These are phyloP conservation scores for Collybia nuda DNA, from an alignment of 768 basidiomycete genomes.

Conservation along the genomic window DNA sequence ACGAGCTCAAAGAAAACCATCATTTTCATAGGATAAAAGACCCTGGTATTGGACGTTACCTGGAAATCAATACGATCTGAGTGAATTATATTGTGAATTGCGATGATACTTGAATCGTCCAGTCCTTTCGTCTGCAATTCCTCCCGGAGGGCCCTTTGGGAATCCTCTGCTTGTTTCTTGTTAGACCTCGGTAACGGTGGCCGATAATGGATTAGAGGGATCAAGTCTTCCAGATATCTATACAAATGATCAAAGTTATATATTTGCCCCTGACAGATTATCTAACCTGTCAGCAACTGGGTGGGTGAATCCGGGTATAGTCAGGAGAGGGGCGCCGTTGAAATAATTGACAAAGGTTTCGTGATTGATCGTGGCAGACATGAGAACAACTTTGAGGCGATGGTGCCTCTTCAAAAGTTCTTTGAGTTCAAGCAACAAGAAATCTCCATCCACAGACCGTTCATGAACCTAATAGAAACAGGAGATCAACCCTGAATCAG, in stretches of 20 bases:
- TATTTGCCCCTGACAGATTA: background rate
- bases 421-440: constrained; percentile 81
- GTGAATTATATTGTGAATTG: constrained; percentile 60
- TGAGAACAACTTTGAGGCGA: constrained; percentile 77
- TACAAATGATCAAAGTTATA: background rate
- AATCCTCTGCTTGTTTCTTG: constrained; percentile 44
- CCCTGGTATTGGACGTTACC: constrained; percentile 31
- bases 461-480: constrained; percentile 75
- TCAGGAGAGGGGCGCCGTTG: constrained; percentile 72
- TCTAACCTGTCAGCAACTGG: constrained; percentile 74
- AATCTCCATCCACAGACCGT: constrained; percentile 87
- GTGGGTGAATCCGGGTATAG: constrained; percentile 81
- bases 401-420: constrained; percentile 66
- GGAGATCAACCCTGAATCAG: background rate
- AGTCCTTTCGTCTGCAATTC: constrained; percentile 54
- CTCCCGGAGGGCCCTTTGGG: constrained; percentile 44
- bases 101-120: constrained; percentile 43
- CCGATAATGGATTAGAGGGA: constrained; percentile 56
- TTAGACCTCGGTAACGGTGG: constrained; percentile 32
- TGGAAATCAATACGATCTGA: constrained; percentile 74
- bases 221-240: constrained; percentile 83
- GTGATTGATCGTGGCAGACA: constrained; percentile 96
- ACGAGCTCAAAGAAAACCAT: constrained; percentile 48
- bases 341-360: constrained; percentile 85
- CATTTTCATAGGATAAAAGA: background rate